These are phyloP conservation scores for Pezicula rhizophila DNA, from an alignment of 2,329 filamentous ascomycete species.

Conservation along the genomic window DNA sequence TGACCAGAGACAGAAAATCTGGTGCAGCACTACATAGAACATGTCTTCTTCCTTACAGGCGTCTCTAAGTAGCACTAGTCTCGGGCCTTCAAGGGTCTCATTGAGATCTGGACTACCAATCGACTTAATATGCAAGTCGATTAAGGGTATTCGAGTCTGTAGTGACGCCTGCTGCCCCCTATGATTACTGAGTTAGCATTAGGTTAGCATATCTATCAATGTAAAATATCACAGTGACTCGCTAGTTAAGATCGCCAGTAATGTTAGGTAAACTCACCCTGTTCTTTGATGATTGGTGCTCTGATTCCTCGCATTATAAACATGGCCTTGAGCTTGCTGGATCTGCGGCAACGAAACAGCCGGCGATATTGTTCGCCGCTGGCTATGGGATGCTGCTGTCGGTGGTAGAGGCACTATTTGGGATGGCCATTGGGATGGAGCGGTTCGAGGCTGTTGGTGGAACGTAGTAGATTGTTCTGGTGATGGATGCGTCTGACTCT, in stretches of 20 bases:
- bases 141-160: conserved; percentile 14
- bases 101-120: conserved; percentile 19
- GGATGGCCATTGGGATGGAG: background rate
- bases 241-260: conserved; percentile 20
- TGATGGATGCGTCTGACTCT: background rate
- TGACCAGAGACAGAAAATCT: conserved; percentile 55
- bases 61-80: conserved; percentile 48
- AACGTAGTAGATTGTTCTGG: background rate
- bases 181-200: background rate
- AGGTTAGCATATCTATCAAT: background rate
- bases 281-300: background rate
- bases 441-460: background rate
- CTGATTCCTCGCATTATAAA: background rate
- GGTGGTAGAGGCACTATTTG: background rate
- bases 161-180: conserved; percentile 7
- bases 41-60: conserved; percentile 51
- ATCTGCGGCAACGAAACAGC: background rate
- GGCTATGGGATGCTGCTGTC: background rate
- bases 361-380: background rate
- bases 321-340: background rate
- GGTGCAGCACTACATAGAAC: conserved; percentile 61
- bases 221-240: too few relatives aligned
- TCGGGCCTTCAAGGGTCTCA: conserved; percentile 34
- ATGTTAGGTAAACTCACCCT: conserved; percentile 25
- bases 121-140: conserved; percentile 19